Base-by-base conservation (phyloP, 192 early-diverging fungal genomes). In the Linnemannia zychae region DNA sequence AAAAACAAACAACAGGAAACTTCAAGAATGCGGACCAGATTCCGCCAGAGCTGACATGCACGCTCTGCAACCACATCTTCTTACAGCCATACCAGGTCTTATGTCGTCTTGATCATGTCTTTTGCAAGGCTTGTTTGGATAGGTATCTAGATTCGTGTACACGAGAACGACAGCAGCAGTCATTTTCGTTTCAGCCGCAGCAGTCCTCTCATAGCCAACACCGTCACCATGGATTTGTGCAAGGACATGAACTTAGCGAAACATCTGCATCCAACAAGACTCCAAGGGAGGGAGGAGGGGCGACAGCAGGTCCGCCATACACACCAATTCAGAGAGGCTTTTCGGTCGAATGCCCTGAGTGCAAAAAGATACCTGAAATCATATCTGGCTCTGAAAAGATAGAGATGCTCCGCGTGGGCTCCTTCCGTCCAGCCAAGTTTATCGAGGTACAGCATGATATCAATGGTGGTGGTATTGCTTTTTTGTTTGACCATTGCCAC, bases 51-150 rank as follows among this genome's bases (percentile, higher is more conserved):
- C 44, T 81, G 15, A 16, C 70, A 0, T 81, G 79, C 34, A 50
- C 48, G 37, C 40, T 81, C 28, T 81, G 79, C 34, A 36, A 57
- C 13, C 49, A 81, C 9, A 47, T 81, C 40, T 46, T 81, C 17
- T 48, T 67, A 36, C 66, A 81, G 17, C 79, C 79, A 0, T 74
- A 63, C 22, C 79, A 81, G 31, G 73, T 81, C 31, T 28, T 81
- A 16, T 81, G 79, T 33, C 33, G 38, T 37, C 28, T 71, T 34
- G 78, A 80, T 72, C 78, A 80, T 24, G 46, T 80, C 34, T 80
- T 80, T 68, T 80, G 78, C 18, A 57, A 74, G 38, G 71, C 78
- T 31, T 80, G 78, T 68, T 68, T 80, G 65, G 36, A 73, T 37
- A 63, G 47, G 24, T 80, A 74, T 47, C 49, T 80, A 68, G 34